Evolutionary conservation across 148 eudicot species (phyloP), one percentile per base, ranked within the genome.

Genomic region (Vaccinium darrowii): DNA sequence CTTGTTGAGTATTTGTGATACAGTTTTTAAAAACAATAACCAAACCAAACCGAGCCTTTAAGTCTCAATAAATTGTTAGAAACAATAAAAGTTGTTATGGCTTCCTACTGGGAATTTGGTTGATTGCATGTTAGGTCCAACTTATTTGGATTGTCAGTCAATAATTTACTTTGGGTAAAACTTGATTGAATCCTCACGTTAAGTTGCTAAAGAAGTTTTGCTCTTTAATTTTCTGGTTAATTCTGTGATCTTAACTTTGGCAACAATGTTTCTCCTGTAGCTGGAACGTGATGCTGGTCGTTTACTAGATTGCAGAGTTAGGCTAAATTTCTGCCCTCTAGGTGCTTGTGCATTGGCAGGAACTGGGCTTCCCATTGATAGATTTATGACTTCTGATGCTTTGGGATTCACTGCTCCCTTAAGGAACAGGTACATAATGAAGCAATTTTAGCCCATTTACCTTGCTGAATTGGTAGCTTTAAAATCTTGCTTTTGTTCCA

Each of bases 341-440:
- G 99, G 99, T 89, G 99, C 99, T 54, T 97, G 99, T 90, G 99
- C 99, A 47, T 87, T 97, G 89, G 99, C 99, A 85, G 99, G 99
- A 49, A 97, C 99, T 78, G 98, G 99, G 83, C 92, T 97, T 86
- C 98, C 98, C 49, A 97, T 97, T 80, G 98, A 97, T 87, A 92
- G 99, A 87, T 94, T 97, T 87, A 94, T 93, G 93, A 97, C 99
- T 80, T 93, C 99, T 81, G 87, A 93, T 60, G 98, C 96, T 85
- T 84, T 97, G 65, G 98, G 98, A 81, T 97, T 97, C 87, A 90
- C 93, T 79, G 97, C 94, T 56, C 99, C 99, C 51, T 76, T 97
- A 90, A 92, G 96, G 81, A 97, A 97, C 94, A 97, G 99, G 99
- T 97, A 89, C 71, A 27, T 36, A 43, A 51, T 60, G 3, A 58